A percentile compares a stretch with the other conserved stretches of the same genome.
Evolutionary conservation across 2,329 filamentous ascomycete genomes (phyloP).

Genomic region (Magnaporthiopsis incrustans): DNA sequence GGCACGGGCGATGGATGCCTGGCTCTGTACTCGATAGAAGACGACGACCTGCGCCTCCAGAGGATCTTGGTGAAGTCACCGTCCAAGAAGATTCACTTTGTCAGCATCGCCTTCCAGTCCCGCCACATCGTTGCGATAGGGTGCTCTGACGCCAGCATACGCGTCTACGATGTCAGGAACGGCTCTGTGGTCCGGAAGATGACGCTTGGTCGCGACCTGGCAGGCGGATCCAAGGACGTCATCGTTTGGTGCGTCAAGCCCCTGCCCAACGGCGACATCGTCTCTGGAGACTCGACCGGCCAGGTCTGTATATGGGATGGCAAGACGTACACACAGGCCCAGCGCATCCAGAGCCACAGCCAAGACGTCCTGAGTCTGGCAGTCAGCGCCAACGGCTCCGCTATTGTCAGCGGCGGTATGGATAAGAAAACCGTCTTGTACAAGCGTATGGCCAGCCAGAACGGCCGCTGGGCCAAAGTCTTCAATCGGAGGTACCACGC

Average conservation of each 20-base stretch:
- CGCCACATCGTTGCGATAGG: constrained; percentile 77
- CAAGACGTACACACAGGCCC: constrained; percentile 80
- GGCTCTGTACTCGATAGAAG: constrained; percentile 77
- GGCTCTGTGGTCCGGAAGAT: constrained; percentile 72
- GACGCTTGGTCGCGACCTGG: constrained; percentile 72
- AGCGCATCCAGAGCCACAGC: constrained; percentile 78
- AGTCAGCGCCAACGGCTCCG: constrained; percentile 68
- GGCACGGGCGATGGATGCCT: constrained; percentile 90
- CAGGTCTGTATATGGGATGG: constrained; percentile 92
- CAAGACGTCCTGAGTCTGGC: constrained; percentile 89
- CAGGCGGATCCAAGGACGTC: constrained; percentile 72
- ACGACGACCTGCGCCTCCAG: constrained; percentile 74
- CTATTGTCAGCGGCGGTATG: constrained; percentile 84
- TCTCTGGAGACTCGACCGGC: constrained; percentile 90
- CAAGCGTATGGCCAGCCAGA: constrained; percentile 53
- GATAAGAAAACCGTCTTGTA: constrained; percentile 83
- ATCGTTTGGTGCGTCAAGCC: constrained; percentile 92
- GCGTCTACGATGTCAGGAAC: constrained; percentile 78
- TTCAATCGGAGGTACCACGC: constrained; percentile 80
- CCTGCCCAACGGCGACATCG: constrained; percentile 77
- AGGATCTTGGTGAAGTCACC: constrained; percentile 55
- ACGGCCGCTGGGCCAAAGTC: constrained; percentile 73
- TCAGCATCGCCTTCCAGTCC: constrained; percentile 86
- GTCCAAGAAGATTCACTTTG: constrained; percentile 78
- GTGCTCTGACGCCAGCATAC: constrained; percentile 94